Base-by-base conservation (phyloP, 2,329 filamentous ascomycete species). In the Neofusicoccum ribis region DNA sequence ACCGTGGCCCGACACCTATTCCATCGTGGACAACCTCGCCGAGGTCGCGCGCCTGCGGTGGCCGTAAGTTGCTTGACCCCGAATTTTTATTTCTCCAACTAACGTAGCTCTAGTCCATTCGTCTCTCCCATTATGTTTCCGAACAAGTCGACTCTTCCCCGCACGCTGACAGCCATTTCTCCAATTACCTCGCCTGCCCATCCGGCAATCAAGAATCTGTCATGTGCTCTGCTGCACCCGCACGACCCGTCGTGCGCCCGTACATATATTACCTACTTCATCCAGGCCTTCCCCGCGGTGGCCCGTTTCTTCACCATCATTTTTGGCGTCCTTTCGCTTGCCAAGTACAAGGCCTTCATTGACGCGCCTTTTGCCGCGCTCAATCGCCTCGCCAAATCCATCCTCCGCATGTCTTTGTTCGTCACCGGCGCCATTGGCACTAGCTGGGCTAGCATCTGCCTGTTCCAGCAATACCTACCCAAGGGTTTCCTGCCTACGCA, bases 211-310 rank as follows among this genome's bases (percentile, higher is more conserved):
- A 89, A 86, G 9, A 90, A 89, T 31, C 86, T 97, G 20, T 94
- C 92, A 49, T 99, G 95, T 79, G 94, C 94, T 0, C 85, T 94
- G 1, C 86, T 98, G 2, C 94, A 99, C 75, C 93, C 94, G 0
- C 84, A 86, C 17, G 91, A 96, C 72, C 93, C 94, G 1, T 96
- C 91, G 17, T 99, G 94, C 77, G 85, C 90, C 43, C 91, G 91
- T 36, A 96, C 92, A 3, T 96, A 93, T 75, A 81, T 97, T 51
- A 91, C 91, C 67, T 96, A 95, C 79, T 94, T 91, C 86, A 87
- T 97, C 65, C 86, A 87, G 64, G 89, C 92, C 1, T 95, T 97
- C 77, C 93, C 93, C 0, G 83, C 86, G 0, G 81, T 97, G 34
- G 88, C 90, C 6, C 90, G 91, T 66, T 86, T 95, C 80, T 90